These are phyloP conservation scores for Vitis hybrid DNA, from an alignment of 177 flowering plant genomes.

Conservation along the genomic window DNA sequence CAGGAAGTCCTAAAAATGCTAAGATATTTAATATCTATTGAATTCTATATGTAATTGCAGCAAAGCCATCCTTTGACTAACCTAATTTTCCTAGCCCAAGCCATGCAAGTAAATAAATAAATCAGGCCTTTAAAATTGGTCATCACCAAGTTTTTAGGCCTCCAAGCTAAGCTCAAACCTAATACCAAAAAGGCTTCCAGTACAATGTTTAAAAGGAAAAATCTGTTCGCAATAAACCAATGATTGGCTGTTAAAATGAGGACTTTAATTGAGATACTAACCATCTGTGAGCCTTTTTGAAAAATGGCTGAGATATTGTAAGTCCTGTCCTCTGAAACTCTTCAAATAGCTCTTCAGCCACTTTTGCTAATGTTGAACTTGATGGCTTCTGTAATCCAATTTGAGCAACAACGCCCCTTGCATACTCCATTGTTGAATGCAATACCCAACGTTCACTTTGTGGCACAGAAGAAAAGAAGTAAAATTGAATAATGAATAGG, in stretches of 20 bases:
- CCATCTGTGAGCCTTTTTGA: conserved; percentile 91
- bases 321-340: conserved; percentile 60
- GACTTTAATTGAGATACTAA: conserved; percentile 26
- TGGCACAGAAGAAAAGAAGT: conserved; percentile 12
- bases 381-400: conserved; percentile 72
- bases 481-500: neutral
- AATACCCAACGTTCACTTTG: conserved; percentile 79
- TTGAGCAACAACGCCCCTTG: conserved; percentile 49
- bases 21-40: too few relatives aligned
- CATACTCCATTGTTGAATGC: conserved; percentile 74
- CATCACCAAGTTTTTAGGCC: too few relatives aligned
- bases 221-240: too few relatives aligned
- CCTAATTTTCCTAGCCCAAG: too few relatives aligned
- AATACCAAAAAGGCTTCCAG: neutral
- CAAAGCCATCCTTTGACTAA: too few relatives aligned
- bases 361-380: conserved; percentile 42
- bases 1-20: too few relatives aligned
- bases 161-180: too few relatives aligned
- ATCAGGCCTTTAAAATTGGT: too few relatives aligned
- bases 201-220: too few relatives aligned
- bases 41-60: too few relatives aligned
- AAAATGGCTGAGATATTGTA: conserved; percentile 53
- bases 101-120: too few relatives aligned
- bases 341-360: conserved; percentile 62
- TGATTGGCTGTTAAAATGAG: neutral